Base-by-base conservation (phyloP, 2,329 filamentous ascomycete genomes). In the Beauveria sp. region DNA sequence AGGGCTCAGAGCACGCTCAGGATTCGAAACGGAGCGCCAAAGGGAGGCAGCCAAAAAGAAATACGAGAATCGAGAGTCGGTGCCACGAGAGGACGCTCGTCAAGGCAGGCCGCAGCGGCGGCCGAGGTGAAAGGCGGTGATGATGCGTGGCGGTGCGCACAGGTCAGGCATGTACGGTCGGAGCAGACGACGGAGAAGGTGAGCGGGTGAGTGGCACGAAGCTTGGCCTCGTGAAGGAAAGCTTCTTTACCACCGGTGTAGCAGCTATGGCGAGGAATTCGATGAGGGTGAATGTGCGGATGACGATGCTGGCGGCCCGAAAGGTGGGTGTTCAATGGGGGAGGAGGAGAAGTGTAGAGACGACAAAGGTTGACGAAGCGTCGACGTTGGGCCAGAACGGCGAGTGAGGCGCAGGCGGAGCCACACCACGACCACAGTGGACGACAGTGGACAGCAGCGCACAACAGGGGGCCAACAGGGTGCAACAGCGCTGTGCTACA, bases 101-200 rank as follows among this genome's bases (percentile, higher is more conserved):
- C 58, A 47, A 40, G 58, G 58, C n/a, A 55, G 43, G 28, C 50
- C 28, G 30, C 51, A 55, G 58, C 43, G 24, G 47, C 57, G 58
- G 58, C 50, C 50, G 30, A 28, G 50, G 26, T 16, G 50, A 47
- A 54, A 46, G 58, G 58, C 50, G 58, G 49, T 60, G 58, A 46
- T 60, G 58, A 40, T 60, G 40, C 28, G 24, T 24, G 57, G 57
- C 42, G 50, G 40, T 60, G 58, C 50, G 38, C 40, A 24, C 26
- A 45, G 40, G 26, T 53, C 58, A 61, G 58, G 51, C 58, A 50
- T 61, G 30, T 61, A 50, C 51, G 58, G 58, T 61, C 51, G 58
- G 58, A 49, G 58, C 30, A 20, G 28, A n/a, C 22, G 43, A 49
- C 22, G 50, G 47, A 20, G n/a, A 38, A 20, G 18, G 34, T 42